Evolutionary conservation across 2,329 filamentous ascomycete genomes (phyloP).

Genomic region (Cryphonectria japonica): DNA sequence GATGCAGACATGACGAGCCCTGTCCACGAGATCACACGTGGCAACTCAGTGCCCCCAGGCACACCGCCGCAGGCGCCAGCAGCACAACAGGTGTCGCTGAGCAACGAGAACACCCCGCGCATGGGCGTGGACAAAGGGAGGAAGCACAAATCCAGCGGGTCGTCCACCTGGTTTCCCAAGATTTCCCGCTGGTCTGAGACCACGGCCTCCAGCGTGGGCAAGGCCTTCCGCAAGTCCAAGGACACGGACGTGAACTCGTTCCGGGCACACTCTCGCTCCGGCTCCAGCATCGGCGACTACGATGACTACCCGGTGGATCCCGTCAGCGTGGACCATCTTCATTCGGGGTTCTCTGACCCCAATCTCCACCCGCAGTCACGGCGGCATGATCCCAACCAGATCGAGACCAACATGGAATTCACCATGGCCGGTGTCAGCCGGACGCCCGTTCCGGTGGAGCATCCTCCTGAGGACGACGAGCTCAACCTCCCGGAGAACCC

Average conservation of each 20-base stretch:
- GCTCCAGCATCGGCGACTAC: slow-evolving; percentile 72
- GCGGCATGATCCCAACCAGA: slow-evolving; percentile 33
- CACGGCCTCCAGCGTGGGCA: slow-evolving; percentile 83
- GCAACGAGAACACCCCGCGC: slow-evolving; percentile 79
- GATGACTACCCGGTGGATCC: slow-evolving; percentile 62
- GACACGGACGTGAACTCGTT: slow-evolving; percentile 63
- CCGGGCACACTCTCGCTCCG: slow-evolving; percentile 70
- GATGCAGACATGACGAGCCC: slow-evolving; percentile 65
- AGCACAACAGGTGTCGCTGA: slow-evolving; percentile 52
- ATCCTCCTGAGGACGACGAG: slow-evolving; percentile 20
- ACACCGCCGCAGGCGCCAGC: slow-evolving; percentile 61
- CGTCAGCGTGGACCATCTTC: slow-evolving; percentile 64
- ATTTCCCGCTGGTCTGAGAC: slow-evolving; percentile 98
- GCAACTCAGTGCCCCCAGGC: slow-evolving; percentile 56
- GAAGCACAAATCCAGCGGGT: slow-evolving; percentile 87
- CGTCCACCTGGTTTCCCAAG: slow-evolving; percentile 81
- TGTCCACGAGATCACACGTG: slow-evolving; percentile 56
- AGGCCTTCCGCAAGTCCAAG: slow-evolving; percentile 73
- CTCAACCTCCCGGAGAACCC: slow-evolving; percentile 28
- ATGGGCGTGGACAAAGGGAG: slow-evolving; percentile 74
- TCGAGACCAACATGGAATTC: slow-evolving; percentile 29
- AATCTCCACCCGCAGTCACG: slow-evolving; percentile 43
- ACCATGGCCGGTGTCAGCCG: slow-evolving; percentile 29
- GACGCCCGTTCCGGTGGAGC: slow-evolving; percentile 17
- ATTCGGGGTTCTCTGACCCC: slow-evolving; percentile 59